phyloP scores from a whole-genome alignment of 2,329 filamentous ascomycete genomes.

The Xylariales sp. region DNA sequence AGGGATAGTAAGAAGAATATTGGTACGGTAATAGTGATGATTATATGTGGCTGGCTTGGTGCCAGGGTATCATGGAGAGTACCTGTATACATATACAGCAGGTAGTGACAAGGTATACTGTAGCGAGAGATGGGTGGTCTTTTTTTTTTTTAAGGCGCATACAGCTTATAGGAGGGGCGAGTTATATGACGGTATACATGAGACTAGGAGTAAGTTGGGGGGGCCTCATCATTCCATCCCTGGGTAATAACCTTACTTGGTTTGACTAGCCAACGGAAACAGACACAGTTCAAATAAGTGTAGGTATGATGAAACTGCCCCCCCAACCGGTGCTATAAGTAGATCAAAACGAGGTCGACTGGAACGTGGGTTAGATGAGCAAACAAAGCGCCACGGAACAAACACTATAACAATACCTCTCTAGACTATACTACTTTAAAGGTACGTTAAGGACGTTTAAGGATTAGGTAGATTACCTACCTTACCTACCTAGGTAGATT shows the following conservation, averaged over 20 bases:
- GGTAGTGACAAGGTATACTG: not conserved
- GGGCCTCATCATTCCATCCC: constrained; percentile 13
- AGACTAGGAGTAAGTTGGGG: not conserved
- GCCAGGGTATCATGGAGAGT: constrained; percentile 10
- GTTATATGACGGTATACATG: constrained; percentile 12
- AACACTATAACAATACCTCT: too few species aligned
- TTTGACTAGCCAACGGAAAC: constrained; percentile 8
- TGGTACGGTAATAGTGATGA: constrained; percentile 17
- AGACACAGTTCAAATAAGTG: constrained; percentile 2
- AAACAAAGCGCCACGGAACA: constrained; percentile 40
- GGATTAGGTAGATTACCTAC: too few species aligned
- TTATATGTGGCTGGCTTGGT: constrained; percentile 13
- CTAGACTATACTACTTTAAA: too few species aligned
- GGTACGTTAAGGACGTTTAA: too few species aligned
- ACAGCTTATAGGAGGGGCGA: constrained; percentile 27
- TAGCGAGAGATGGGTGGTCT: constrained; percentile 2
- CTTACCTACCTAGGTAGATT: too few species aligned
- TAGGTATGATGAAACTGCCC: not conserved
- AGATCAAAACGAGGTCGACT: constrained; percentile 29
- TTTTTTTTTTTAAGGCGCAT: constrained; percentile 8
- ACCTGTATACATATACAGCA: too few species aligned
- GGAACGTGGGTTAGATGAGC: constrained; percentile 48
- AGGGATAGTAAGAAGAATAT: constrained; percentile 19
- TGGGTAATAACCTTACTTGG: not conserved
- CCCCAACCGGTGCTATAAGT: too few species aligned